Evolutionary conservation across 495 filamentous ascomycete genomes (phyloP), one percentile per base, ranked within the genome.

Genomic region (Xylaria nigripes): DNA sequence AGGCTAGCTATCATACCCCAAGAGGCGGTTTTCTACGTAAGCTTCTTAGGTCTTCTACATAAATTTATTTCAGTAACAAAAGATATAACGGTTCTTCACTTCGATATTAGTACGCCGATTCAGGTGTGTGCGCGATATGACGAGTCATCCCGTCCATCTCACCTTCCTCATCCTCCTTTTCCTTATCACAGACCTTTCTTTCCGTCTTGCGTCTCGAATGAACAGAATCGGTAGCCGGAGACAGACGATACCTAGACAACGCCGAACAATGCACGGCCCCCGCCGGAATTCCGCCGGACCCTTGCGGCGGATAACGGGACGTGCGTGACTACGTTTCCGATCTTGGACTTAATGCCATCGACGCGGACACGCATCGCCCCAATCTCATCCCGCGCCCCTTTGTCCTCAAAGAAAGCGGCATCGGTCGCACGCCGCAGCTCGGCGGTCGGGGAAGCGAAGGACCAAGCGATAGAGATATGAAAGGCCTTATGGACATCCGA

Each of bases 391-490:
- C 43, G 45, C 2, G 50, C 59, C 8, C 55, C 56, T 18, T 45
- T 46, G 2, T 59, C 54, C 44, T 24, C 27, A 8, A 32, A 43
- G 22, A 72, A 68, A 0, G 69, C 56, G 1, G 48, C 55, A 10
- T 66, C 61, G 6, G 68, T 77, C 12, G 60, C 50, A 34, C 46
- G 38, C 48, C 49, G 30, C 18, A 78, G 54, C 40, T 72, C 69
- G n/a, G 58, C 62, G 29, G 70, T 73, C 2, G 70, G 70, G 40
- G 58, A 56, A 21, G 78, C 69, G 59, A 89, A 71, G 40, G 74
- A 79, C 89, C 90, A 95, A 0, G 85, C 90, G 40, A 95, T 75
- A 27, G 86, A 90, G 42, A 95, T 72, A 69, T 95, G 90, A 58
- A 95, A 95, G 15, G 73, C 81, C 44, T 72, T 56, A 9, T 76